Evolutionary conservation across 2,329 filamentous ascomycete species (phyloP), one percentile per base, ranked within the genome.

Genomic region (Pestalotiopsis sp.): DNA sequence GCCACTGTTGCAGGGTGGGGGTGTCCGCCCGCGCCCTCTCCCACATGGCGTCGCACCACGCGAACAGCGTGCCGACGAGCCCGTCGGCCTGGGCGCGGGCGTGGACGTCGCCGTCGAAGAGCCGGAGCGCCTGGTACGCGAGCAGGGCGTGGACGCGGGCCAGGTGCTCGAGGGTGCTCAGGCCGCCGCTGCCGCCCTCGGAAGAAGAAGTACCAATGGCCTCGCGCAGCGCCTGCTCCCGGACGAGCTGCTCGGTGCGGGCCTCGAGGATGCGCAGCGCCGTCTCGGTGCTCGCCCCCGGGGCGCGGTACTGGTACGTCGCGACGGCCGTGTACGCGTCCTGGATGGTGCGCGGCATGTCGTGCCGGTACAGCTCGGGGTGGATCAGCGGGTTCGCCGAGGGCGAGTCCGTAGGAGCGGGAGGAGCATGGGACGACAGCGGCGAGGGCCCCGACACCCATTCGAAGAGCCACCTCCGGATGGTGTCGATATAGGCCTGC

Each of bases 61-160:
- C 64, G 58, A 64, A 66, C n/a, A 80, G 68, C 14, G 78, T 73
- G 11, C 77, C 71, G 41, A 79, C 74, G 20, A 77, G 70, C 13
- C 66, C 71, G 69, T 80, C 78, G 13, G 74, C 79, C 60, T 76
- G 74, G 2, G 74, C 74, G 38, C 79, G 75, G 71, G 79, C 76
- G 23, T 74, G 72, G 27, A 80, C 71, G 68, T 80, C 76, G 27
- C 78, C 79, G 68, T 81, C 79, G 66, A 77, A 78, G 7, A 81
- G 72, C 11, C 79, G 72, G 61, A 80, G 77, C n/a, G 75, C 68
- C 67, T 80, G 78, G 69, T 80, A 80, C n/a, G 70, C 70, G 0
- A 75, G 66, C 36, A 77, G 64, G 9, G 75, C 69, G 61, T 76
- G 75, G n/a, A 76, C 75, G 1, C 73, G 70, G 25, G 70, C 67